phyloP scores from a whole-genome alignment of 139 green algal genomes.

The Yamagishiella unicocca region DNA sequence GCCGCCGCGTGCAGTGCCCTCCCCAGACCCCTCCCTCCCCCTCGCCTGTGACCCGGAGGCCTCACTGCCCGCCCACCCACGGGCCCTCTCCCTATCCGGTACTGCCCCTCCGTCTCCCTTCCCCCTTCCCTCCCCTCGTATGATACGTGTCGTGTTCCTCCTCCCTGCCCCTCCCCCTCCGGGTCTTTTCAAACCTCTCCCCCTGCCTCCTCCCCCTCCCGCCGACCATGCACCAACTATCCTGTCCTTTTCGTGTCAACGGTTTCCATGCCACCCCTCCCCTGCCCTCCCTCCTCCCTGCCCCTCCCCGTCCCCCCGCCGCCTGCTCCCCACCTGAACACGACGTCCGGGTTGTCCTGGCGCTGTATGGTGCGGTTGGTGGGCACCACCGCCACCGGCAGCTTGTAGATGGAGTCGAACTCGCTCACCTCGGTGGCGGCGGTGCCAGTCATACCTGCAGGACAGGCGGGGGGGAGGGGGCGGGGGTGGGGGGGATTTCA shows the following conservation, averaged over 20 bases:
- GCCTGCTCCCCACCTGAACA: constrained; percentile 78
- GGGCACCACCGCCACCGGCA: constrained; percentile 88
- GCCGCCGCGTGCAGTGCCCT: neutral
- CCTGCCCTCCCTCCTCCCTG: neutral
- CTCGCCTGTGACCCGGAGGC: no score
- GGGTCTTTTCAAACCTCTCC: neutral
- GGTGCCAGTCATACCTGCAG: constrained; percentile 92
- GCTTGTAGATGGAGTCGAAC: constrained; percentile 97
- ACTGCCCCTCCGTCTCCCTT: no score
- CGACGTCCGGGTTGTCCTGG: constrained; percentile 94
- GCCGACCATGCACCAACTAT: no score
- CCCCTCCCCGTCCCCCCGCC: neutral
- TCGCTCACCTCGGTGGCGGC: constrained; percentile 95
- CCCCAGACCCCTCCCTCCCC: neutral
- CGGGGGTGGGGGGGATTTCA: neutral
- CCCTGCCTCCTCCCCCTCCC: no score
- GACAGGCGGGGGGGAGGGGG: neutral
- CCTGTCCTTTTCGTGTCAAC: no score
- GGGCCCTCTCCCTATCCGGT: no score
- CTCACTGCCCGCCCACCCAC: no score
- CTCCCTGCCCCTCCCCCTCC: neutral
- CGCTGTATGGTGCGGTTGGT: constrained; percentile 69
- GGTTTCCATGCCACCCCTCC: no score
- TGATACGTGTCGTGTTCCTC: neutral
- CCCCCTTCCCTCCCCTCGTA: neutral